Evolutionary conservation across 108 stramenopile genomes (phyloP).

Genomic region (Cyclotella cryptica): DNA sequence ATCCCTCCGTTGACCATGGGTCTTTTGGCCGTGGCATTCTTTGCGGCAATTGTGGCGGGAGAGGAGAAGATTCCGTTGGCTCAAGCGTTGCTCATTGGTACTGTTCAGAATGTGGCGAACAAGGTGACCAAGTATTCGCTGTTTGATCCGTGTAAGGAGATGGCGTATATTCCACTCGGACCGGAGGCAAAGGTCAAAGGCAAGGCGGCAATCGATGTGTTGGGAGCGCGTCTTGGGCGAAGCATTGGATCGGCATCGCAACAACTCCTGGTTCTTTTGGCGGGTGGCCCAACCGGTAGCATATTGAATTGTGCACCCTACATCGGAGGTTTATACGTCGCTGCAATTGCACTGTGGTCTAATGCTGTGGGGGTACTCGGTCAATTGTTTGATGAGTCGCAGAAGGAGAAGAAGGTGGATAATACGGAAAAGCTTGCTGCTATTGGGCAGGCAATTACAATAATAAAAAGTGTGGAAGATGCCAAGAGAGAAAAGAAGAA

Average conservation of each 20-base stretch:
- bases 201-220: constrained; percentile 56
- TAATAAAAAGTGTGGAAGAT: constrained; percentile 52
- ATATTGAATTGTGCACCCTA: constrained; percentile 55
- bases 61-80: constrained; percentile 45
- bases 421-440: constrained; percentile 46
- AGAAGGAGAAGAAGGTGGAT: constrained; percentile 30
- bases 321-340: constrained; percentile 44
- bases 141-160: constrained; percentile 61
- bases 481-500: constrained; percentile 51
- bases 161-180: constrained; percentile 57
- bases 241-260: constrained; percentile 53
- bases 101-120: constrained; percentile 55
- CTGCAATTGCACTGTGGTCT: constrained; percentile 48
- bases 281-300: constrained; percentile 46
- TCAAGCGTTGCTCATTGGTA: constrained; percentile 54
- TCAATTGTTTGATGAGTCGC: constrained; percentile 43
- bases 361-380: constrained; percentile 47
- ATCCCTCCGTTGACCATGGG: constrained; percentile 56
- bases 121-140: constrained; percentile 58
- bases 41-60: constrained; percentile 35
- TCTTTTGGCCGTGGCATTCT: constrained; percentile 46
- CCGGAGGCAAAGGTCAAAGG: constrained; percentile 58
- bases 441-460: constrained; percentile 46
- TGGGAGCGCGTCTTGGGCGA: constrained; percentile 55
- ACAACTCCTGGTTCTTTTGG: constrained; percentile 47